Evolutionary conservation across 352 stramenopile genomes (phyloP), one percentile per base, ranked within the genome.

Genomic region (Aphanomyces cochlioides): DNA sequence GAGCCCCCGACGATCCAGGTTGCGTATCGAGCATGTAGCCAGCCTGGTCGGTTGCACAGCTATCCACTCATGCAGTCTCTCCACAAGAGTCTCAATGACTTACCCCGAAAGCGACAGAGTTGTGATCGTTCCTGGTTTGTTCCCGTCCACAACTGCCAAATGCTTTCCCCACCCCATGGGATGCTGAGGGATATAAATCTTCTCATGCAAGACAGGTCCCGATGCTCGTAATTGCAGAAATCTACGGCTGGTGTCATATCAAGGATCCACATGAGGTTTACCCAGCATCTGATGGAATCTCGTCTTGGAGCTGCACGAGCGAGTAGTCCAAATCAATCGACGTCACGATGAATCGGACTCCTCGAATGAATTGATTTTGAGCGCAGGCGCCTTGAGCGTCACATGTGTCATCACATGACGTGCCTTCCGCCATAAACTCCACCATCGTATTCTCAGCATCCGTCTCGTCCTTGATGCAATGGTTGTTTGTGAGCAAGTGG

Each of bases 11-110:
- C 19, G 81, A 86, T 0, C 84, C 85, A 73, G 84, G 82, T 40
- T 90, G 77, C 6, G 85, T 93, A 67, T 93, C 85, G 6, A 89
- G 75, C 56, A 89, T 88, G 74, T 92, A 93, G 5, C 84, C 84
- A 8, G 83, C 76, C 54, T 92, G 79, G 36, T 75, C 75, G 4
- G 74, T 68, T 21, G 81, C 76, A 61, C 85, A 92, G 39, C 78
- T 75, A 13, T 8, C 7, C 66, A 48, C 57, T 83, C 79, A 53
- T 54, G 0, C 39, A 10, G 5, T 1, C 5, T 37, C 50, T 13
- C 1, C 8, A 39, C 36, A 19, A n/a, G 4, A 61, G 37, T 17
- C 28, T n/a, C 7, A 61, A 40, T 17, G 28, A 28, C 19, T 10
- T 37, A 61, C 54, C 54, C 54, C 19, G 54, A 61, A 3, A 61